Evolutionary conservation across 139 green algal genomes (phyloP).

Genomic region (Ettlia oleoabundans): DNA sequence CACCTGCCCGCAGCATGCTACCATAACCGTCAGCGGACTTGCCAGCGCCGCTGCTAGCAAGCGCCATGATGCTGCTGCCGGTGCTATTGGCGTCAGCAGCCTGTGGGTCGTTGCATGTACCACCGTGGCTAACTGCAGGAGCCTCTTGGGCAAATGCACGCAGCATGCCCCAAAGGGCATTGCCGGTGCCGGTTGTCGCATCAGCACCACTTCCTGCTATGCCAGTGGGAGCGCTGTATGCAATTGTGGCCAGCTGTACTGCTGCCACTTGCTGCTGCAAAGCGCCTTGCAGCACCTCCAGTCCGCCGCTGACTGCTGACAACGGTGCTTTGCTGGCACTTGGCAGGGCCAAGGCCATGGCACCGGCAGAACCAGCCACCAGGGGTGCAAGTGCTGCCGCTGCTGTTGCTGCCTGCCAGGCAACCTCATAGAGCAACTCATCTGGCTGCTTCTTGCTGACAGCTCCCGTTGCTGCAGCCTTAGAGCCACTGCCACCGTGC

Average conservation of each 20-base stretch:
- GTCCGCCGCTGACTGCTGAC: not conserved
- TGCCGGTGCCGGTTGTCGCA: not conserved
- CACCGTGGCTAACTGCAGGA: constrained; percentile 9
- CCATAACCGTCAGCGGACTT: constrained; percentile 55
- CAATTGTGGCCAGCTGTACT: not conserved
- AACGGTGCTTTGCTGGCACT: not conserved
- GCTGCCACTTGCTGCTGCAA: not conserved
- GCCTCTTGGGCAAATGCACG: constrained; percentile 54
- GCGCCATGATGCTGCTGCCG: not conserved
- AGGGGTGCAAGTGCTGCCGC: not conserved
- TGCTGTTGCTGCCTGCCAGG: constrained; percentile 17
- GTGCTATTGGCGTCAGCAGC: not conserved
- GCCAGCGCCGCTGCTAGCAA: not conserved
- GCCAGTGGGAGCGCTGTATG: not conserved
- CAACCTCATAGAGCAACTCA: constrained; percentile 8
- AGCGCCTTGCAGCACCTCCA: constrained; percentile 9
- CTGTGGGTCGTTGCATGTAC: not conserved
- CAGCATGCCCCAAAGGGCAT: constrained; percentile 50
- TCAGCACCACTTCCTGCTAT: not conserved
- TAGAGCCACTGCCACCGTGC: not conserved
- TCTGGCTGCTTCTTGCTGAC: not conserved
- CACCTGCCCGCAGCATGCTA: not conserved
- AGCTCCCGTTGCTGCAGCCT: not conserved
- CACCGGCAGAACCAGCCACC: not conserved
- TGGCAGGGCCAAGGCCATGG: not conserved